phyloP scores from a whole-genome alignment of 257 asterid genomes.

The Capsicum pubescens region DNA sequence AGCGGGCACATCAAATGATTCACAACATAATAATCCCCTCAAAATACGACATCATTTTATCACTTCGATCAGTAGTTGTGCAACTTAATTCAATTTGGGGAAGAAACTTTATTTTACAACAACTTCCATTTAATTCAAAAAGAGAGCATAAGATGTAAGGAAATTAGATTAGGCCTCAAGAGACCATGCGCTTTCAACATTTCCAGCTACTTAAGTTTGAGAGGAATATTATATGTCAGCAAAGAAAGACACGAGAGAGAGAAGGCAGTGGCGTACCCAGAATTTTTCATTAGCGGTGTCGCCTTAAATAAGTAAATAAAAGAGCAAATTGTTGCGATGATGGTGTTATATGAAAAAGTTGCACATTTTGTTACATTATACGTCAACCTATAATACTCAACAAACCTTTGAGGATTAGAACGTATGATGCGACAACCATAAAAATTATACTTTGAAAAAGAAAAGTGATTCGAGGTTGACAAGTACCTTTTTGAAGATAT shows the following conservation, averaged over 20 bases:
- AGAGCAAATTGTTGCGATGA: too few species aligned
- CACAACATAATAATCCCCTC: constrained; percentile 15
- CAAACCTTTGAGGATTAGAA: too few species aligned
- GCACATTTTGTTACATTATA: too few species aligned
- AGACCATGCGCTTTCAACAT: background rate
- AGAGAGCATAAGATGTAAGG: background rate
- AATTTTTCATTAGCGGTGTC: too few species aligned
- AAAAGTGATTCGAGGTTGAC: too few species aligned
- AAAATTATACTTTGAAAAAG: too few species aligned
- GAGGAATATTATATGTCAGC: background rate
- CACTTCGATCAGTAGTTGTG: background rate
- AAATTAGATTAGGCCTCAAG: background rate
- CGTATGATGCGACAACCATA: too few species aligned
- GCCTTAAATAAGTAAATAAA: too few species aligned
- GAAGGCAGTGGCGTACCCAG: too few species aligned
- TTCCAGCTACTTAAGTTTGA: background rate
- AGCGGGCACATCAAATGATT: background rate
- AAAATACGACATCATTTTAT: background rate
- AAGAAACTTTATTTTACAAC: background rate
- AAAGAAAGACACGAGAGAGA: background rate
- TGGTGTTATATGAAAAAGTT: too few species aligned
- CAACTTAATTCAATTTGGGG: constrained; percentile 8
- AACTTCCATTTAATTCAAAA: background rate
- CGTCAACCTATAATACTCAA: too few species aligned
- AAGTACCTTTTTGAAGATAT: too few species aligned